Evolutionary conservation across 306 rosid genomes (phyloP).

Genomic region (Hylodesmum podocarpum): DNA sequence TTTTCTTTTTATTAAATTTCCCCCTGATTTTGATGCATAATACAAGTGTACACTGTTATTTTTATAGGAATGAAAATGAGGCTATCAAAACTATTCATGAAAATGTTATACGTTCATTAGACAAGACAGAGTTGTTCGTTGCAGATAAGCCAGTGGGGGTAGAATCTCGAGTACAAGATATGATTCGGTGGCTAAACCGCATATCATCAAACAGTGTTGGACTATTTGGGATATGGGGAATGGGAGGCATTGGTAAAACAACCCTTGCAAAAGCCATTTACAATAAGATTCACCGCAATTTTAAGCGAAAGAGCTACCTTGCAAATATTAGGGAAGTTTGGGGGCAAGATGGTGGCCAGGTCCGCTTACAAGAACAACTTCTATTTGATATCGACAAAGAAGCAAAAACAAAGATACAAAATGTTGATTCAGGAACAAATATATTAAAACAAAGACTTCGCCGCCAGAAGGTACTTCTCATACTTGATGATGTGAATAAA

Average conservation of each 20-base stretch:
- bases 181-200: background rate
- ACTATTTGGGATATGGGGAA: slow-evolving; percentile 27
- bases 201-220: background rate
- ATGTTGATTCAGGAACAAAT: background rate
- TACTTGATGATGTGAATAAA: slow-evolving; percentile 24
- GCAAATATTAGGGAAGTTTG: background rate
- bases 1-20: background rate
- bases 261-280: slow-evolving; percentile 28
- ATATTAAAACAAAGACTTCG: background rate
- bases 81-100: background rate
- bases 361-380: background rate
- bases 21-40: background rate
- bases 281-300: background rate
- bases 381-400: background rate
- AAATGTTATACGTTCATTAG: background rate
- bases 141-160: slow-evolving; percentile 14
- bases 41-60: background rate
- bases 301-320: slow-evolving; percentile 5
- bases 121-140: background rate
- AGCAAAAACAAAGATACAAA: background rate
- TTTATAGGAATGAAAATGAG: slow-evolving; percentile 6
- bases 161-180: background rate
- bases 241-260: slow-evolving; percentile 29
- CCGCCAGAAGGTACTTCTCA: background rate
- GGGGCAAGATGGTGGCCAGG: background rate